These are phyloP conservation scores for Erodium maritimum DNA, from an alignment of 345 rosid species.

Conservation along the genomic window DNA sequence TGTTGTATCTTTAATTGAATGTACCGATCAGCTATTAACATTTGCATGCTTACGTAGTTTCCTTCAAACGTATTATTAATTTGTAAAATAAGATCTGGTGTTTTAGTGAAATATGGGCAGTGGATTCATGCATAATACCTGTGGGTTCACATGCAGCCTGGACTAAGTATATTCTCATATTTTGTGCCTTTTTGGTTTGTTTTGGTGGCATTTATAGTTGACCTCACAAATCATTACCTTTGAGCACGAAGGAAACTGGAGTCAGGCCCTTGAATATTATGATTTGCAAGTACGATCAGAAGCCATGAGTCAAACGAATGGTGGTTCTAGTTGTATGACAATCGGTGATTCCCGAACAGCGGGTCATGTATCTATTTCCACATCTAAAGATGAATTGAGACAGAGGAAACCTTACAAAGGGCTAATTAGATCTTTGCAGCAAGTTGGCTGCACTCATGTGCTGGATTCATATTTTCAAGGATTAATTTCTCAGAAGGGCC, in stretches of 20 bases:
- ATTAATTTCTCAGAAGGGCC: slow-evolving; percentile 54
- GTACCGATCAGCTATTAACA: too few relatives aligned
- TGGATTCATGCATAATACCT: not conserved
- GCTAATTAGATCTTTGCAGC: slow-evolving; percentile 79
- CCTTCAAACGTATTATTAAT: too few relatives aligned
- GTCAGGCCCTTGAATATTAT: slow-evolving; percentile 86
- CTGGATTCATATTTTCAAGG: slow-evolving; percentile 84
- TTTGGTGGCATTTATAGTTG: slow-evolving; percentile 34
- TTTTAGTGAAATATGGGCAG: not conserved
- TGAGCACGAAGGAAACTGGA: slow-evolving; percentile 98
- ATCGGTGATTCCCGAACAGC: slow-evolving; percentile 20
- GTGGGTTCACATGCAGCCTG: not conserved
- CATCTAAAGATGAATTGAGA: slow-evolving; percentile 31
- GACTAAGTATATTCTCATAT: slow-evolving; percentile 3
- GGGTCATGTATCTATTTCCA: slow-evolving; percentile 18
- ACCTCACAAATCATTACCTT: slow-evolving; percentile 78
- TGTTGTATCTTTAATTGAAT: too few relatives aligned
- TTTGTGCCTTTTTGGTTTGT: slow-evolving; percentile 10
- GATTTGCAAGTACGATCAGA: slow-evolving; percentile 78
- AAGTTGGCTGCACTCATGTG: slow-evolving; percentile 82
- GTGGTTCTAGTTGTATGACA: slow-evolving; percentile 24
- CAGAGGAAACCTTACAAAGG: slow-evolving; percentile 75
- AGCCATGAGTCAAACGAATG: slow-evolving; percentile 22
- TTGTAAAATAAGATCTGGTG: not conserved
- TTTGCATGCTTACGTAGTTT: too few relatives aligned